These are phyloP conservation scores for Metschnikowia kunwiensis DNA, from an alignment of 805 yeast species.

Conservation along the genomic window DNA sequence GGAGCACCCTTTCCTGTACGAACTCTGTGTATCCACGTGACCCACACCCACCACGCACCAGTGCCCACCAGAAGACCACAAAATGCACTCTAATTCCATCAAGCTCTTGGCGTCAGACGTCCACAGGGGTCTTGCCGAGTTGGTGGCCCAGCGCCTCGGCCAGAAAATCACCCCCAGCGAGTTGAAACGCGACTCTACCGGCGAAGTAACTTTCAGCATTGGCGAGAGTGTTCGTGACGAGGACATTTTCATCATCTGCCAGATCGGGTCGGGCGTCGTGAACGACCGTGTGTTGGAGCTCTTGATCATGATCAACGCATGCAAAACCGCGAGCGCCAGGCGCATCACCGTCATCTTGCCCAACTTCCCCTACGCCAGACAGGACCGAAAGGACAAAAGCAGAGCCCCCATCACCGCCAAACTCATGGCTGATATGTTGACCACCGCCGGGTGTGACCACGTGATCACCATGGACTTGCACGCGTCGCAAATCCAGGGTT, in stretches of 20 bases:
- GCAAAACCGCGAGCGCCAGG: conserved; percentile 79
- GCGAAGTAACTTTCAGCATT: conserved; percentile 72
- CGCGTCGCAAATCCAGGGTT: conserved; percentile 88
- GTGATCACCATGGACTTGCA: conserved; percentile 85
- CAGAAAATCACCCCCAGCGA: conserved; percentile 59
- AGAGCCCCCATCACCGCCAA: conserved; percentile 87
- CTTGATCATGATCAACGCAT: conserved; percentile 75
- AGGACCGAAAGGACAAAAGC: conserved; percentile 79
- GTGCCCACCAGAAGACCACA: no score
- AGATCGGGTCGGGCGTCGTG: conserved; percentile 72
- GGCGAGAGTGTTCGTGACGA: conserved; percentile 85
- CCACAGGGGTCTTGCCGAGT: conserved; percentile 65
- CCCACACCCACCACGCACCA: no score
- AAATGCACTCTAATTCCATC: conserved; percentile 73
- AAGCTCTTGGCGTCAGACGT: conserved; percentile 66
- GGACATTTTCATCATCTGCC: conserved; percentile 75
- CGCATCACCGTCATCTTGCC: conserved; percentile 81
- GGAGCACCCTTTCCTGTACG: no score
- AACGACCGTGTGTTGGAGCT: conserved; percentile 74
- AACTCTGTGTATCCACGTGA: no score
- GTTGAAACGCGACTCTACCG: conserved; percentile 63
- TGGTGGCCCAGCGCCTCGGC: conserved; percentile 63
- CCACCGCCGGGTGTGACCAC: conserved; percentile 83
- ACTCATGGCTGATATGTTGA: conserved; percentile 75
- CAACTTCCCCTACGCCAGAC: conserved; percentile 85